Percentiles rank a stretch among this genome's conserved stretches.
These are phyloP conservation scores for Gymnopilus dilepis DNA, from an alignment of 768 basidiomycete genomes.

Conservation along the genomic window DNA sequence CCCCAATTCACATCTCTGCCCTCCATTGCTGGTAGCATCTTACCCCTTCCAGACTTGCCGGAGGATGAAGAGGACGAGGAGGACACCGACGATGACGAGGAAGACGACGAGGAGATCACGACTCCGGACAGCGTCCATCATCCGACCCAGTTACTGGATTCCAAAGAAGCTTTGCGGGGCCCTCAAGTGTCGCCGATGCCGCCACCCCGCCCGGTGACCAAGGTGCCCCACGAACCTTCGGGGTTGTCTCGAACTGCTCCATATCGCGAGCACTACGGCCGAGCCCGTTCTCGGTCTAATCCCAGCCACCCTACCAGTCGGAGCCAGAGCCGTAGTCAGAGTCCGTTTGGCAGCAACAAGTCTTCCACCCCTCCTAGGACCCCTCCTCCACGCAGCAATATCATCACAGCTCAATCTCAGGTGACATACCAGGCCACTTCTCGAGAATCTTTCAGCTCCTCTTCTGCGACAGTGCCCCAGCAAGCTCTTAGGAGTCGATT, in stretches of 20 bases:
- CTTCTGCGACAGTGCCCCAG: conserved; percentile 34
- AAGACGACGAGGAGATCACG: conserved; percentile 22
- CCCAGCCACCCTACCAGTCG: conserved; percentile 29
- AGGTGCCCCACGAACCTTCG: conserved; percentile 20
- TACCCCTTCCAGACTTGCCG: conserved; percentile 42
- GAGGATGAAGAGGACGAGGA: conserved; percentile 35
- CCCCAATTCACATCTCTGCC: conserved; percentile 46
- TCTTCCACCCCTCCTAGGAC: conserved; percentile 25
- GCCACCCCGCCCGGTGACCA: conserved; percentile 4
- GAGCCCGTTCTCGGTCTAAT: conserved; percentile 36
- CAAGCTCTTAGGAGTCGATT: conserved; percentile 40
- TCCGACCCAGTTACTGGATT: conserved; percentile 13
- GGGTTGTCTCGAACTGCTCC: conserved; percentile 28
- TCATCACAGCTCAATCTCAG: neutral
- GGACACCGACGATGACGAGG: conserved; percentile 30
- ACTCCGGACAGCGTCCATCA: conserved; percentile 27
- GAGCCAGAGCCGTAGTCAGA: conserved; percentile 30
- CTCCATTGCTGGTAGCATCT: conserved; percentile 34
- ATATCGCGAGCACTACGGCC: conserved; percentile 26
- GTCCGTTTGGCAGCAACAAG: conserved; percentile 24
- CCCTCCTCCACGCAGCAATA: neutral
- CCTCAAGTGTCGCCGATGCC: conserved; percentile 3
- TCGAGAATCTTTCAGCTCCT: conserved; percentile 16
- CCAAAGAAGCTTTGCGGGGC: neutral
- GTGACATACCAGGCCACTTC: conserved; percentile 4